Conservation (phyloP, 306 rosid species). For the Medicago arabica region DNA sequence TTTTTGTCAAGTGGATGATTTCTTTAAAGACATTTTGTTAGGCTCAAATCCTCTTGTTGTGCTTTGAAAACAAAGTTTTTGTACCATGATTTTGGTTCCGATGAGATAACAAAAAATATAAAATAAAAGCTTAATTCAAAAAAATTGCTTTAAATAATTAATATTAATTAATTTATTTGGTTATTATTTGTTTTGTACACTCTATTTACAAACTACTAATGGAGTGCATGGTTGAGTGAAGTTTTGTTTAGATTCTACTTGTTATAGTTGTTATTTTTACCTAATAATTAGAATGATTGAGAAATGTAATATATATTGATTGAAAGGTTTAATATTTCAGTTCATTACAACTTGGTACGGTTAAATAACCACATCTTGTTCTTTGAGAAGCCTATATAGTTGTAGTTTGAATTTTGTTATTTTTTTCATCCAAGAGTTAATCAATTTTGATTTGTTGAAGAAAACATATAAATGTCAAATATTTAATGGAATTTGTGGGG, state of each 20-base stretch:
- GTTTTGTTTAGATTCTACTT: slow-evolving; percentile 47
- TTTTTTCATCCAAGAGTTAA: not conserved
- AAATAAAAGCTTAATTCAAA: not conserved
- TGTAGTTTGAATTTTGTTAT: not conserved
- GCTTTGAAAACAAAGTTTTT: slow-evolving; percentile 53
- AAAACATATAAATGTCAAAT: not conserved
- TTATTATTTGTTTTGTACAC: slow-evolving; percentile 27
- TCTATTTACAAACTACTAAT: slow-evolving; percentile 42
- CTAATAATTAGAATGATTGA: slow-evolving; percentile 41
- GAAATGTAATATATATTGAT: slow-evolving; percentile 46
- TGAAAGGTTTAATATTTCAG: not conserved
- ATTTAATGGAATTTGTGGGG: not conserved
- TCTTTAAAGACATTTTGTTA: slow-evolving; percentile 72
- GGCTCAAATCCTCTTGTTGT: slow-evolving; percentile 78
- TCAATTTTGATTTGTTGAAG: not conserved
- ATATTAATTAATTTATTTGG: slow-evolving; percentile 10
- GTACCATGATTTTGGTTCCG: slow-evolving; percentile 57
- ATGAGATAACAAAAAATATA: slow-evolving; percentile 12
- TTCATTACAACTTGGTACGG: not conserved
- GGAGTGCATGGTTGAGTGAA: slow-evolving; percentile 52
- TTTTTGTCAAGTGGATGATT: slow-evolving; percentile 67
- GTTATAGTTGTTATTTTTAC: not conserved
- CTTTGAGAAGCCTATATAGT: no score
- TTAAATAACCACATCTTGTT: not conserved
- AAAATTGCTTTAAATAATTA: not conserved